Base-by-base conservation (phyloP, 164 flowering plant genomes). In the Magnolia officinalis region DNA sequence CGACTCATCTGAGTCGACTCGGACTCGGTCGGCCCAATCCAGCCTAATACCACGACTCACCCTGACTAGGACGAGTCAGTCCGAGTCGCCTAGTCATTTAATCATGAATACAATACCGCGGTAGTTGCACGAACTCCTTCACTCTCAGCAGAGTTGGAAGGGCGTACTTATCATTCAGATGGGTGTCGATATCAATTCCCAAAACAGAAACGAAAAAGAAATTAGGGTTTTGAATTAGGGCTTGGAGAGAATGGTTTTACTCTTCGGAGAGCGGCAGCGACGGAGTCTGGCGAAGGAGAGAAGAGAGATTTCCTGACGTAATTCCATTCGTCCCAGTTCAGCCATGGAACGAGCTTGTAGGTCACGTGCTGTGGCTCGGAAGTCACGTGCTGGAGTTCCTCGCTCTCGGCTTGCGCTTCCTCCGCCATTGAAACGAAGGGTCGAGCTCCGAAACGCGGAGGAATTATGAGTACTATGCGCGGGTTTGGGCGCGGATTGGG, bases 261-360 rank as follows among this genome's bases (percentile, higher is more conserved):
- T 74, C 92, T 85, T 58, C 49, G 70, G 10, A 93, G 86, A 64
- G 97, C 95, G 1, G 77, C 78, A 72, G 84, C 74, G 20, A 93
- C 78, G 21, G 87, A 83, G 61, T 83, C 73, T 0, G 88, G 83
- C 26, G 92, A 90, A 16, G 90, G 77, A 26, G 98, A 95, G 81
- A 95, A 91, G 68, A 95, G 89, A 50, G 90, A 84, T n/a, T 81
- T 80, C 74, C 89, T 83, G 67, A 95, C 92, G 55, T 78, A 85
- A 75, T 85, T 86, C 98, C 98, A 95, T 65, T 95, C 91, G 5
- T 88, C 87, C 98, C 98, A 95, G 76, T 78, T 89, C 72, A 90
- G 74, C 98, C 98, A 95, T 1, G 98, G 98, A 23, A 95, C 96
- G 73, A 88, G 75, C 81, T 84, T 90, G 84, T 76, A 80, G 49